phyloP scores from a whole-genome alignment of 2,329 filamentous ascomycete genomes.

The Boeremia exigua region DNA sequence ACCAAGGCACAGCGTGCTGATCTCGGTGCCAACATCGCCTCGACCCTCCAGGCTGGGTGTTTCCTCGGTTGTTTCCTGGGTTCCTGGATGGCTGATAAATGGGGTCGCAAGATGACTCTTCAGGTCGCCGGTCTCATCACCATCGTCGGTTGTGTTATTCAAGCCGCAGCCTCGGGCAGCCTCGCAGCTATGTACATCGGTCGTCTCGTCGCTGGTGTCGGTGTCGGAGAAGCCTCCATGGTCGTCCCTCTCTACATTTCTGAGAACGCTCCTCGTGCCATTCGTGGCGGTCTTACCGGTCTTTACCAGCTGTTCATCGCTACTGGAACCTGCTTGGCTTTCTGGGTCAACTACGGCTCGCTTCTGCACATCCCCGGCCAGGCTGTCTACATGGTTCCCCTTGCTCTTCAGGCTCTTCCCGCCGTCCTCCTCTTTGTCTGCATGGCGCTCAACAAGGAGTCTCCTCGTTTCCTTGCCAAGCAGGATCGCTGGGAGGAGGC shows the following conservation, averaged over 20 bases:
- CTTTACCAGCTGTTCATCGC: conserved; percentile 67
- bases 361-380: conserved; percentile 56
- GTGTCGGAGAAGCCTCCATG: conserved; percentile 60
- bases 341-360: conserved; percentile 62
- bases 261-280: conserved; percentile 65
- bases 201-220: conserved; percentile 62
- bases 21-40: conserved; percentile 71
- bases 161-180: conserved; percentile 66
- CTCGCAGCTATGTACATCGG: conserved; percentile 70
- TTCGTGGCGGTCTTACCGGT: conserved; percentile 65
- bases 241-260: conserved; percentile 67
- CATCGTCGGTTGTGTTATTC: conserved; percentile 67
- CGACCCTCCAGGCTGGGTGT: conserved; percentile 72
- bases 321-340: conserved; percentile 59
- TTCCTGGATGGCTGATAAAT: conserved; percentile 61
- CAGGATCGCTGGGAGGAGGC: conserved; percentile 73
- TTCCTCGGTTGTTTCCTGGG: conserved; percentile 69
- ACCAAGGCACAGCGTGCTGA: conserved; percentile 56
- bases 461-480: conserved; percentile 71
- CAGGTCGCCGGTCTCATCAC: conserved; percentile 64
- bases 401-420: conserved; percentile 69
- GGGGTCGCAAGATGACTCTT: conserved; percentile 63
- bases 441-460: conserved; percentile 70
- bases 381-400: conserved; percentile 65
- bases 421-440: conserved; percentile 65